Evolutionary conservation across 176 grass and related monocot species (phyloP), one percentile per base, ranked within the genome.

Genomic region (Panicum miliaceum): DNA sequence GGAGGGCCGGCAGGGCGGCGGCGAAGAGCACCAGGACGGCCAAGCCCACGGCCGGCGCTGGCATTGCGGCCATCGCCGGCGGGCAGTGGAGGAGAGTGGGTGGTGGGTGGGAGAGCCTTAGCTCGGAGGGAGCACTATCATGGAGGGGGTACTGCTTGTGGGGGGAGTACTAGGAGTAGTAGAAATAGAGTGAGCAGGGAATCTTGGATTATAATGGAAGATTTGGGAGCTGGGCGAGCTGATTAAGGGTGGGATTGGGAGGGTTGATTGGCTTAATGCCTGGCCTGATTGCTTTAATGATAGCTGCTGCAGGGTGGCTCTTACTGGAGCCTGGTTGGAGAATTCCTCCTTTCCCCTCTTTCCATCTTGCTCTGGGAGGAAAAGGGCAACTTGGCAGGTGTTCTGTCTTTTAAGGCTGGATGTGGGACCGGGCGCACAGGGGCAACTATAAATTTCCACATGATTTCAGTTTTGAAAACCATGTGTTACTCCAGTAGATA

Each of bases 171-270:
- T 26, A 23, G 75, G 38, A 82, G 41, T 40, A 64, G 83, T 29
- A 86, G 83, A 86, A 86, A 86, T 90, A 83, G 75, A 80, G 50
- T 72, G 80, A 64, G 84, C 10, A 68, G 58, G 84, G 89, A 90
- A 90, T 90, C 89, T 90, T 87, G 75, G 78, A 87, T 80, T 87
- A 87, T 84, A 90, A 90, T 90, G 89, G 89, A 87, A 90, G 84
- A 36, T 87, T 90, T 79, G 60, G 74, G 50, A 83, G 80, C 68
- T 68, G 86, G 85, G 26, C 11, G 70, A 46, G 71, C 63, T 52
- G 52, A 85, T 78, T 70, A 68, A 56, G 74, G 70, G 32, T 25
- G 29, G 69, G 61, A 73, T 54, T 64, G 5, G 74, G 71, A 50
- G 54, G 50, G 9, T 3, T 86, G 78, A 81, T 82, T 86, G 73